A percentile compares a stretch with the other conserved stretches of the same genome.
phyloP scores from a whole-genome alignment of 2,329 filamentous ascomycete species.

The Ramularia endophylla region DNA sequence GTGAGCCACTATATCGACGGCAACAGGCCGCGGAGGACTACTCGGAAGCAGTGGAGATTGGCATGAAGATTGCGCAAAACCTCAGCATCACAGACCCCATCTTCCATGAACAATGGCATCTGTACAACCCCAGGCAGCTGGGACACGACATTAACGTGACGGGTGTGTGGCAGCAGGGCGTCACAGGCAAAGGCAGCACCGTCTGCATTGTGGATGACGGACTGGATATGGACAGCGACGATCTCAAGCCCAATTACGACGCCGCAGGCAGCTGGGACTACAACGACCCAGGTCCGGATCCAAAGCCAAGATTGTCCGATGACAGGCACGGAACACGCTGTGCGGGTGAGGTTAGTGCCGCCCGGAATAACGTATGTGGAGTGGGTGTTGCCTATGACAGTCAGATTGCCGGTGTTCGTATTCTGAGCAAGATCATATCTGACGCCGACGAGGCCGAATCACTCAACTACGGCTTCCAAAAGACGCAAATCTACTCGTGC shows the following conservation, averaged over 20 bases:
- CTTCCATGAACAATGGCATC: constrained; percentile 92
- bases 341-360: constrained; percentile 88
- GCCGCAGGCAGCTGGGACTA: constrained; percentile 91
- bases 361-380: constrained; percentile 87
- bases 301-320: constrained; percentile 73
- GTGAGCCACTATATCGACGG: too few relatives aligned
- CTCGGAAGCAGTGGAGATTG: constrained; percentile 48
- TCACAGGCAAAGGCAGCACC: constrained; percentile 82
- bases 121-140: constrained; percentile 72
- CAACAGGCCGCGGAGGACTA: neutral
- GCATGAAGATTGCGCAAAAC: constrained; percentile 54
- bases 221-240: constrained; percentile 89
- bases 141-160: constrained; percentile 98
- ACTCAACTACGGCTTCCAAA: constrained; percentile 84
- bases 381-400: constrained; percentile 94
- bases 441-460: constrained; percentile 89
- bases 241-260: constrained; percentile 91
- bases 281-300: constrained; percentile 76
- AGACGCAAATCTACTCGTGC: constrained; percentile 97
- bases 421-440: constrained; percentile 82
- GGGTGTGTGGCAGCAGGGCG: constrained; percentile 80
- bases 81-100: constrained; percentile 85
- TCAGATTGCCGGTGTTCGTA: constrained; percentile 84
- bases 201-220: constrained; percentile 96
- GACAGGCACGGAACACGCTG: constrained; percentile 91